A percentile compares a stretch with the other conserved stretches of the same genome.
These are phyloP conservation scores for Chlamydomonas sp. DNA, from an alignment of 139 green algal genomes.

Conservation along the genomic window DNA sequence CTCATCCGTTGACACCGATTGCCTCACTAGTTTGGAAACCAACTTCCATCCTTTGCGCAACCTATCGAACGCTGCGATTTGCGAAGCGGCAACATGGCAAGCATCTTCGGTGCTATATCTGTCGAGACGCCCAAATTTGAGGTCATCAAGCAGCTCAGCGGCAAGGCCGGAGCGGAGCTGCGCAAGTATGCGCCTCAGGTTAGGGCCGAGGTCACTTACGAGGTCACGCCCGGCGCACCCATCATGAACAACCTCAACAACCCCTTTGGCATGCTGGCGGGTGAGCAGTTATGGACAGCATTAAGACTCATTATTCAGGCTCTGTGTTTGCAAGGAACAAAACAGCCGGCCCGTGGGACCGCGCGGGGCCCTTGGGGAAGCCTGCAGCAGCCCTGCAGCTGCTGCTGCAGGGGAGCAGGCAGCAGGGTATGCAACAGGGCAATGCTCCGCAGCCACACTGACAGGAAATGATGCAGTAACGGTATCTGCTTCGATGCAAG, in stretches of 20 bases:
- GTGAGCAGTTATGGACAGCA: not conserved
- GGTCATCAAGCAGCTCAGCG: not conserved
- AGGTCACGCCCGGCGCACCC: not conserved
- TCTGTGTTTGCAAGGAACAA: not conserved
- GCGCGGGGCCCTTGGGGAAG: too few species aligned
- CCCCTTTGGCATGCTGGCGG: constrained; percentile 9
- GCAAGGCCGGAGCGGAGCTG: not conserved
- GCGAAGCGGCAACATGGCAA: not conserved
- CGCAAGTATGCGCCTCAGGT: constrained; percentile 32
- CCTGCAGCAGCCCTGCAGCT: too few species aligned
- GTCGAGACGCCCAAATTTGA: constrained; percentile 26
- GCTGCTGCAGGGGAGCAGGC: too few species aligned
- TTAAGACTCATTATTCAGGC: not conserved
- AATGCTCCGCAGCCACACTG: too few species aligned
- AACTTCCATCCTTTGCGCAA: too few species aligned
- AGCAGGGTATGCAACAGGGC: too few species aligned
- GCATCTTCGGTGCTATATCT: constrained; percentile 5
- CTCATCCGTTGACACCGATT: too few species aligned
- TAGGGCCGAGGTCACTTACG: constrained; percentile 8
- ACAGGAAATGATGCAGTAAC: too few species aligned
- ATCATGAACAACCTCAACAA: constrained; percentile 11
- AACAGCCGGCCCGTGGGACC: not conserved
- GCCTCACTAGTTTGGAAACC: too few species aligned
- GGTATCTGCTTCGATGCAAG: too few species aligned
- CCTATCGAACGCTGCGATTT: too few species aligned